These are phyloP conservation scores for Cadophora gregata DNA, from an alignment of 2,329 filamentous ascomycete genomes.

Conservation along the genomic window DNA sequence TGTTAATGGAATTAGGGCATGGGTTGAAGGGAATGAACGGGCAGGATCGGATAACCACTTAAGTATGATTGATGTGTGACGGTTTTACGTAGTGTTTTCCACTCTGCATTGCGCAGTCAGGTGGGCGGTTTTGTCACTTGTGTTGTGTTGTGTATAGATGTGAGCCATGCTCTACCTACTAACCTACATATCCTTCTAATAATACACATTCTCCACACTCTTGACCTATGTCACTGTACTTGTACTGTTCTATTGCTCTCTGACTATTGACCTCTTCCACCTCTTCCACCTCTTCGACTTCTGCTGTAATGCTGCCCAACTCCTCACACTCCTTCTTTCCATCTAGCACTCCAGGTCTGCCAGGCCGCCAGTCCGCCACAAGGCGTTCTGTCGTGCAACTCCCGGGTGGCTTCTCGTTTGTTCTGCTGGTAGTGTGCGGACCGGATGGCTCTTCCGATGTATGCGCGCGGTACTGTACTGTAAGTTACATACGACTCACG, in stretches of 20 bases:
- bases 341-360: too few species aligned
- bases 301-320: background rate
- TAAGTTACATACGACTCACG: background rate
- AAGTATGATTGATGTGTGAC: slow-evolving; percentile 19
- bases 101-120: background rate
- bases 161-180: background rate
- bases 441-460: background rate
- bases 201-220: slow-evolving; percentile 2
- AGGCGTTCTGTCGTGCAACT: slow-evolving; percentile 4
- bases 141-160: background rate
- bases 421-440: background rate
- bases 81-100: slow-evolving; percentile 2
- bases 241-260: background rate
- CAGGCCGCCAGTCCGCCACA: background rate
- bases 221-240: background rate
- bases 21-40: background rate
- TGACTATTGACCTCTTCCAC: background rate
- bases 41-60: background rate
- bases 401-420: too few species aligned
- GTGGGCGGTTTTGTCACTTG: background rate
- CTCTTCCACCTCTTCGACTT: background rate
- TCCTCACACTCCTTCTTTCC: background rate
- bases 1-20: background rate
- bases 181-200: background rate
- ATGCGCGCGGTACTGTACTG: background rate